A percentile compares a stretch with the other conserved stretches of the same genome.
phyloP scores from a whole-genome alignment of 1,284 basidiomycete species.

The Leccinum pachyderme region DNA sequence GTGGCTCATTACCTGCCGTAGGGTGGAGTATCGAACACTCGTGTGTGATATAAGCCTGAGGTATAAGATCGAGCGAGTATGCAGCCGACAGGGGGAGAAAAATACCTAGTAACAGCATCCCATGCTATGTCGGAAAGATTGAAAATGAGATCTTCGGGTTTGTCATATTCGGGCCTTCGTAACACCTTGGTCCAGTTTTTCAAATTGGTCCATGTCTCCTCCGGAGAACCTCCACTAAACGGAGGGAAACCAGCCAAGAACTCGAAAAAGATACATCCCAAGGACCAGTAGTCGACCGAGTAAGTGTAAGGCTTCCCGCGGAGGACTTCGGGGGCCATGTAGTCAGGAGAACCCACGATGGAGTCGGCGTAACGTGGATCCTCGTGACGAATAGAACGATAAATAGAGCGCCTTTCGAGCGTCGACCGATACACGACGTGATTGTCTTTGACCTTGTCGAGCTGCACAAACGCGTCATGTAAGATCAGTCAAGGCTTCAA shows the following conservation, averaged over 20 bases:
- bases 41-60: slow-evolving; percentile 72
- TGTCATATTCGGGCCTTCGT: slow-evolving; percentile 91
- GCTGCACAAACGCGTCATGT: slow-evolving; percentile 42
- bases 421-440: slow-evolving; percentile 91
- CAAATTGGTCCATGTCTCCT: slow-evolving; percentile 99
- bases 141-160: slow-evolving; percentile 95
- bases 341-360: slow-evolving; percentile 97
- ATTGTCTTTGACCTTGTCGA: slow-evolving; percentile 96
- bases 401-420: slow-evolving; percentile 92
- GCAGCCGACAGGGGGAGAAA: slow-evolving; percentile 15
- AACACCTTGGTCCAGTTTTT: slow-evolving; percentile 97
- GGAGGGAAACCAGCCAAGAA: slow-evolving; percentile 98
- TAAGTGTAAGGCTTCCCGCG: slow-evolving; percentile 94
- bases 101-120: slow-evolving; percentile 89
- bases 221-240: slow-evolving; percentile 92
- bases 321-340: slow-evolving; percentile 93
- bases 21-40: slow-evolving; percentile 73
- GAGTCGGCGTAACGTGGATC: slow-evolving; percentile 96
- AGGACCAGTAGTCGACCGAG: slow-evolving; percentile 97
- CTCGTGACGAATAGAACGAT: slow-evolving; percentile 88
- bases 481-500: background rate
- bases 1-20: slow-evolving; percentile 74
- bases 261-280: slow-evolving; percentile 98
- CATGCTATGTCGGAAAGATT: slow-evolving; percentile 93
- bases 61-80: slow-evolving; percentile 6